These are phyloP conservation scores for Delphinella strobiligena DNA, from an alignment of 2,329 filamentous ascomycete species.

Conservation along the genomic window DNA sequence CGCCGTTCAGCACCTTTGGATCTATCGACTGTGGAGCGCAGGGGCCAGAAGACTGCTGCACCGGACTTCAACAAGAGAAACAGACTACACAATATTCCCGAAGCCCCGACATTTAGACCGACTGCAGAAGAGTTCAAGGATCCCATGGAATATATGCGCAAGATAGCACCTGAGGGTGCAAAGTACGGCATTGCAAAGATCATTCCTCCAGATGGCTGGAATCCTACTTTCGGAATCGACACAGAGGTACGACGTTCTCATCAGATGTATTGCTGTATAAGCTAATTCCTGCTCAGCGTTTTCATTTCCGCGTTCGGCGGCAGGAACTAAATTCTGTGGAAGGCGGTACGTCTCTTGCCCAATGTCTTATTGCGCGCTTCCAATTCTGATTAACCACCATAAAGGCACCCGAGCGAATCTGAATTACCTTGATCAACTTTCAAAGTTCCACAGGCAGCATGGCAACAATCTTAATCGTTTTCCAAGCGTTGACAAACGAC, in stretches of 20 bases:
- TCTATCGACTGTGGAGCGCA: constrained; percentile 78
- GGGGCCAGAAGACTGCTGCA: constrained; percentile 66
- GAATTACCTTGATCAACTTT: constrained; percentile 87
- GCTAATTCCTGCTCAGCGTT: constrained; percentile 51
- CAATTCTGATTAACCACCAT: constrained; percentile 16
- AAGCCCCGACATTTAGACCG: constrained; percentile 82
- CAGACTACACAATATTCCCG: constrained; percentile 72
- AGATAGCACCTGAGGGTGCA: constrained; percentile 74
- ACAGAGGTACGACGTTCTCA: constrained; percentile 61
- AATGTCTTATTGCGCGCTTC: too few relatives aligned
- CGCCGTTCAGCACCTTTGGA: constrained; percentile 61
- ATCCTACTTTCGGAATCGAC: constrained; percentile 89
- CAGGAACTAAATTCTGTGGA: constrained; percentile 97
- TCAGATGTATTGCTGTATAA: constrained; percentile 5
- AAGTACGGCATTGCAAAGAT: constrained; percentile 93
- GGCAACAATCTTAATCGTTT: constrained; percentile 88
- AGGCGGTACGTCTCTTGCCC: constrained; percentile 53
- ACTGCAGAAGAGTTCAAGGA: constrained; percentile 92
- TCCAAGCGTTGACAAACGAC: constrained; percentile 94
- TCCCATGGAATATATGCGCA: constrained; percentile 84
- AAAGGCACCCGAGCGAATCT: constrained; percentile 86
- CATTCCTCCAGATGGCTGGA: constrained; percentile 86
- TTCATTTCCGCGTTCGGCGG: constrained; percentile 91
- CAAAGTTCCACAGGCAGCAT: constrained; percentile 94
- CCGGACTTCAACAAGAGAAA: constrained; percentile 64